Conservation (phyloP, 139 green algal genomes). For the Tetraselmis striata region DNA sequence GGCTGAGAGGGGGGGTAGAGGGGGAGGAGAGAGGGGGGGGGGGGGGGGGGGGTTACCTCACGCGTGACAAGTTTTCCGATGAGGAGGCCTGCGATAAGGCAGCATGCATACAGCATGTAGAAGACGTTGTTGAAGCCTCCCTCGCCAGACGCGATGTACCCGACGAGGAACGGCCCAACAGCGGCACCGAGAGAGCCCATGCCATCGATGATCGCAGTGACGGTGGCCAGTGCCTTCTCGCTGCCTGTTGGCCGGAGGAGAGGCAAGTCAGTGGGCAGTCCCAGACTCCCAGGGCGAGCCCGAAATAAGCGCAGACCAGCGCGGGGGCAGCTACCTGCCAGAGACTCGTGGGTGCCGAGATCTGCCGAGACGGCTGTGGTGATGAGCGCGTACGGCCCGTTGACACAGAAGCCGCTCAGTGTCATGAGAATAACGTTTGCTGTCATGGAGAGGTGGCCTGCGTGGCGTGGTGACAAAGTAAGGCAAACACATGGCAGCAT, state of each 20-base stretch:
- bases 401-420: constrained; percentile 84
- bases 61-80: constrained; percentile 15
- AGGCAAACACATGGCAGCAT: constrained; percentile 19
- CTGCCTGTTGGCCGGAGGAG: constrained; percentile 62
- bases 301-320: no score
- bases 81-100: constrained; percentile 43
- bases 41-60: no score
- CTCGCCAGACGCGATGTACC: constrained; percentile 55
- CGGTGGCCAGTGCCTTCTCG: constrained; percentile 83
- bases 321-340: no score
- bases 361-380: constrained; percentile 92
- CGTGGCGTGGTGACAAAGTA: neutral
- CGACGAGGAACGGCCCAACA: constrained; percentile 83
- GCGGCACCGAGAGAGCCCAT: constrained; percentile 89
- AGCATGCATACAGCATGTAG: constrained; percentile 72
- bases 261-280: no score
- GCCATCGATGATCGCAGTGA: constrained; percentile 96
- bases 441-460: constrained; percentile 32
- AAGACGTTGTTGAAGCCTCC: constrained; percentile 86
- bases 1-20: no score
- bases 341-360: constrained; percentile 80
- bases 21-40: no score
- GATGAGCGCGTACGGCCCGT: constrained; percentile 94
- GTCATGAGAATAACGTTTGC: constrained; percentile 84
- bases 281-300: no score